These are phyloP conservation scores for Calonectria crousiana DNA, from an alignment of 2,329 filamentous ascomycete species.

Conservation along the genomic window DNA sequence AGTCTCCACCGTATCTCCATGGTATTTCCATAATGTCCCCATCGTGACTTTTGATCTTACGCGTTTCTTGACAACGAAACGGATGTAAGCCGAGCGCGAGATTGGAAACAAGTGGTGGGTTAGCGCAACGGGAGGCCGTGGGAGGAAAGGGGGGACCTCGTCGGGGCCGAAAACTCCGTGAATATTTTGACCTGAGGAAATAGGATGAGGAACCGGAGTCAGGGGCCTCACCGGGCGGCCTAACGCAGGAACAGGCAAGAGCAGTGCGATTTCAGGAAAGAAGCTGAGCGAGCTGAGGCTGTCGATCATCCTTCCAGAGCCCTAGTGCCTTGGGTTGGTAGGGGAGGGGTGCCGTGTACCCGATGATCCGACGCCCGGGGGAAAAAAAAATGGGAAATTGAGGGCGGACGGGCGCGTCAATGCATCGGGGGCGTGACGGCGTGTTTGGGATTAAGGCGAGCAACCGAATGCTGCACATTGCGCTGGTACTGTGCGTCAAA, in stretches of 20 bases:
- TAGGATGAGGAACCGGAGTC: neutral
- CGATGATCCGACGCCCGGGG: constrained; percentile 7
- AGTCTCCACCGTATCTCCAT: constrained; percentile 2
- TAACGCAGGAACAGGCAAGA: constrained; percentile 15
- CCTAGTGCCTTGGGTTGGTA: neutral
- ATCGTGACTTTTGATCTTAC: neutral
- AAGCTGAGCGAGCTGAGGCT: neutral
- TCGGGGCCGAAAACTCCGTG: neutral
- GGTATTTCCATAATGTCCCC: neutral
- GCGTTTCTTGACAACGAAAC: neutral
- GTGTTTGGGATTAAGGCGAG: constrained; percentile 13
- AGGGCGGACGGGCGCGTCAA: neutral
- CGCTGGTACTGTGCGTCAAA: constrained; percentile 6
- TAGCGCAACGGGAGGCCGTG: neutral
- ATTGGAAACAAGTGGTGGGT: neutral
- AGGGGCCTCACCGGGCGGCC: neutral
- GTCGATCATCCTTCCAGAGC: constrained; percentile 3
- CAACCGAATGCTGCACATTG: neutral
- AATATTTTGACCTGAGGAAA: constrained; percentile 4
- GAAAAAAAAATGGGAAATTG: constrained; percentile 1
- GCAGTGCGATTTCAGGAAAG: neutral
- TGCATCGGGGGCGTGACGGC: neutral
- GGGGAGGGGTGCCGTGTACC: constrained; percentile 5
- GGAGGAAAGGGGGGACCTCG: neutral
- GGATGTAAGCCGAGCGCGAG: neutral